A percentile compares a stretch with the other conserved stretches of the same genome.
Conservation (phyloP, 2,329 filamentous ascomycete genomes). For the Aureobasidium musti region DNA sequence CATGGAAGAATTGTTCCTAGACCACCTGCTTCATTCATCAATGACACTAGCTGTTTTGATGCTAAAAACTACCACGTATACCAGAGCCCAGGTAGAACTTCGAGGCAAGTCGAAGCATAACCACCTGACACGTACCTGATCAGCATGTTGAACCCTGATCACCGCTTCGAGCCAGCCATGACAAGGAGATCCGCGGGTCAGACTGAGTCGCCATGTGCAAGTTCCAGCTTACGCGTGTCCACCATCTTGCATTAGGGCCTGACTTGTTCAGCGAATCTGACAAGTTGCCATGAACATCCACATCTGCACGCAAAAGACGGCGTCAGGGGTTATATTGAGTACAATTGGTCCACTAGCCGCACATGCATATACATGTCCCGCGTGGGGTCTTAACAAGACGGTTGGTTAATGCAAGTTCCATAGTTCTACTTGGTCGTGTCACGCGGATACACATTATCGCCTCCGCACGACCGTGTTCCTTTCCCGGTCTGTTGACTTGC, state of each 20-base stretch:
- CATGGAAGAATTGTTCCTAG: background rate
- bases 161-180: background rate
- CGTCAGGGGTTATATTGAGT: background rate
- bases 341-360: background rate
- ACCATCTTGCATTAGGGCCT: background rate
- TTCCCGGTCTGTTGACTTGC: background rate
- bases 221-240: background rate
- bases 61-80: background rate
- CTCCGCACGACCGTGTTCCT: background rate
- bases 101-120: background rate
- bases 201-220: background rate
- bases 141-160: background rate
- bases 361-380: background rate
- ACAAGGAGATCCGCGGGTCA: background rate
- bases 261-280: background rate
- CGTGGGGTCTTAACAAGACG: background rate
- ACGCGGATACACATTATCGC: background rate
- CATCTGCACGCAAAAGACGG: background rate
- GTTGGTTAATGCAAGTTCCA: background rate
- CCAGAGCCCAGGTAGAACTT: background rate
- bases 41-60: background rate
- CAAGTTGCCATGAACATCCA: background rate
- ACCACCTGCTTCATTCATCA: background rate
- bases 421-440: background rate
- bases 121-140: background rate